phyloP scores from a whole-genome alignment of 2,329 filamentous ascomycete genomes.

The Elsinoe batatas region DNA sequence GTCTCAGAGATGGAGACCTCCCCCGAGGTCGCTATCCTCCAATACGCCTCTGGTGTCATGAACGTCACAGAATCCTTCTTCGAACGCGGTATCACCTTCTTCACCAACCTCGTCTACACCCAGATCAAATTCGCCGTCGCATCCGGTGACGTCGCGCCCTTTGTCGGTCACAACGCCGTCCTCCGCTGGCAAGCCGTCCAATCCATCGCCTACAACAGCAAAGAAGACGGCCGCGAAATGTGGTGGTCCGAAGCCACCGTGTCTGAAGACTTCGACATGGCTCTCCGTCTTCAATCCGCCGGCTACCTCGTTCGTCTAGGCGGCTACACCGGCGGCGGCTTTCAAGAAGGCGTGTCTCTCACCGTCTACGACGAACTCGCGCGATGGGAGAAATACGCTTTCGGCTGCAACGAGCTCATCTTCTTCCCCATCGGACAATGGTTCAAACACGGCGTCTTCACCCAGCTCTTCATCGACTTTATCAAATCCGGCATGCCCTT shows the following conservation, averaged over 20 bases:
- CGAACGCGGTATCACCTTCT: conserved; percentile 34
- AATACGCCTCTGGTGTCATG: conserved; percentile 71
- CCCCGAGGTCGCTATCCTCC: conserved; percentile 68
- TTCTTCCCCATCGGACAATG: conserved; percentile 70
- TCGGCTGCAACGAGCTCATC: conserved; percentile 71
- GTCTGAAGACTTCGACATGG: conserved; percentile 76
- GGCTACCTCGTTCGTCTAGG: conserved; percentile 66
- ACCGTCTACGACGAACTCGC: conserved; percentile 78
- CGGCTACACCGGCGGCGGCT: conserved; percentile 64
- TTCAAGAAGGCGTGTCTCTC: conserved; percentile 74
- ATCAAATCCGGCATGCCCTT: conserved; percentile 63
- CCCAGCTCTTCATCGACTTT: conserved; percentile 66
- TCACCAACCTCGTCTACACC: conserved; percentile 60
- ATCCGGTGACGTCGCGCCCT: conserved; percentile 67
- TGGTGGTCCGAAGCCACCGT: conserved; percentile 76
- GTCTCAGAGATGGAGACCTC: conserved; percentile 75
- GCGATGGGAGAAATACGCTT: conserved; percentile 81
- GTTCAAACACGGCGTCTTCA: conserved; percentile 65
- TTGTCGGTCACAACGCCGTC: conserved; percentile 72
- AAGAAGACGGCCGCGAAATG: conserved; percentile 60
- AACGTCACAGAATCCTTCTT: conserved; percentile 62
- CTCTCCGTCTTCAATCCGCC: conserved; percentile 60
- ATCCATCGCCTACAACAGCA: conserved; percentile 59
- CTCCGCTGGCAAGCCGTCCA: conserved; percentile 68
- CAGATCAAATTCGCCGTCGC: conserved; percentile 69